Conservation (phyloP, 805 yeast species). For the Candida alai region DNA sequence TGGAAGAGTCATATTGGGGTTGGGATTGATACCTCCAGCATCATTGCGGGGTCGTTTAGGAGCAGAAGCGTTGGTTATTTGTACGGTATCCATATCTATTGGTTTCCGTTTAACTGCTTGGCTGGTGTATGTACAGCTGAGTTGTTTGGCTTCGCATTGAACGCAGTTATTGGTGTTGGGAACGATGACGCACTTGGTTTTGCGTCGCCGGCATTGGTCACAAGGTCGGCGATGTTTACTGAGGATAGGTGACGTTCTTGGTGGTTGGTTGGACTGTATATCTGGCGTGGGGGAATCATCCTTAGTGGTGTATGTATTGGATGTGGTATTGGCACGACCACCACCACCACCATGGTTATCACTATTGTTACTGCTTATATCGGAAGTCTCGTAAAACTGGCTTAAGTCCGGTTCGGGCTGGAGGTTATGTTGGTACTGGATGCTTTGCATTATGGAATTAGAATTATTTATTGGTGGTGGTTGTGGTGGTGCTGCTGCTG, state of each 20-base stretch:
- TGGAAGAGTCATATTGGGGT: conserved; percentile 5
- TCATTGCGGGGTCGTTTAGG: conserved; percentile 21
- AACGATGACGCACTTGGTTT: conserved; percentile 70
- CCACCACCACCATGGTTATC: background rate
- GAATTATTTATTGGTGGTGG: conserved; percentile 8
- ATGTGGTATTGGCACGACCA: too few relatives aligned
- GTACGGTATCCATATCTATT: conserved; percentile 8
- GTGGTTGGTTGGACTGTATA: conserved; percentile 3
- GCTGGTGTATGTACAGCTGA: conserved; percentile 68
- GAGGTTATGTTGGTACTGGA: conserved; percentile 29
- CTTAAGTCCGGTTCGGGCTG: conserved; percentile 8
- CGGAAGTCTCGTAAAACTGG: background rate
- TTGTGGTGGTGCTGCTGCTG: conserved; percentile 1
- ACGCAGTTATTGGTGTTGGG: conserved; percentile 64
- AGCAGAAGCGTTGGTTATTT: conserved; percentile 7
- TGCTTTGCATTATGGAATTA: conserved; percentile 25
- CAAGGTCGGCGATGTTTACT: conserved; percentile 62
- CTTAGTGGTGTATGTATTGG: too few relatives aligned
- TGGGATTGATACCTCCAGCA: conserved; percentile 15
- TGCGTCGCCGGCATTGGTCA: conserved; percentile 79
- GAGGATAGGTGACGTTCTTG: conserved; percentile 4
- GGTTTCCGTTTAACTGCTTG: conserved; percentile 8
- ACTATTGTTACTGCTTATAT: background rate
- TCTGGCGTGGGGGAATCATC: too few relatives aligned
- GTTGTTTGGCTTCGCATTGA: conserved; percentile 70